A percentile compares a stretch with the other conserved stretches of the same genome.
These are phyloP conservation scores for Dissophora globulifera DNA, from an alignment of 192 early-diverging fungal species.

Conservation along the genomic window DNA sequence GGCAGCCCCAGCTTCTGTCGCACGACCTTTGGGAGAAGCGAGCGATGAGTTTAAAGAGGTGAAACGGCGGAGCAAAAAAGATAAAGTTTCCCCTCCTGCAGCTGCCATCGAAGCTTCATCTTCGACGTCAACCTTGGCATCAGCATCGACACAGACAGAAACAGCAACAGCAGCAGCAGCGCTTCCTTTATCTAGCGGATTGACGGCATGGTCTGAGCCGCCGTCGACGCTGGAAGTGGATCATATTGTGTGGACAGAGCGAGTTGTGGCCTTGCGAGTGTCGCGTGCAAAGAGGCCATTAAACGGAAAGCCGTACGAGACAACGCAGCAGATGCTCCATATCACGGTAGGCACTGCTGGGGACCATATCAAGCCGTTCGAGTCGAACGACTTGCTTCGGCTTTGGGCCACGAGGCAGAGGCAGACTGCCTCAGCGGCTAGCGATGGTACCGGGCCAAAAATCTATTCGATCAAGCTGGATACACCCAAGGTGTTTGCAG, in stretches of 20 bases:
- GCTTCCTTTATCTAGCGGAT: no score
- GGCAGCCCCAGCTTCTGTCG: no score
- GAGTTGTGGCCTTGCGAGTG: conserved; percentile 49
- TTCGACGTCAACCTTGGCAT: neutral
- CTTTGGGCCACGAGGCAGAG: conserved; percentile 1
- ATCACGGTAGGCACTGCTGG: conserved; percentile 56
- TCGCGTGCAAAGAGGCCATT: conserved; percentile 11
- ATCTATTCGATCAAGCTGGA: conserved; percentile 32
- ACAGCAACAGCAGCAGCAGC: no score
- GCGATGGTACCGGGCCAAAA: neutral
- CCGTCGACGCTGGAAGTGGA: conserved; percentile 53
- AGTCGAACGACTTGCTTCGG: conserved; percentile 53
- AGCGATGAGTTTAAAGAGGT: neutral
- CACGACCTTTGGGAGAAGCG: neutral
- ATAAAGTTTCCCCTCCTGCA: neutral
- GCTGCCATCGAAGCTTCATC: neutral
- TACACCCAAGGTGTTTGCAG: conserved; percentile 13
- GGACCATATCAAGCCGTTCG: conserved; percentile 46
- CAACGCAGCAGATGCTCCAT: conserved; percentile 32
- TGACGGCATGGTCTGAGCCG: conserved; percentile 3
- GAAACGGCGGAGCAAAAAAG: neutral
- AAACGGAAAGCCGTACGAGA: conserved; percentile 16
- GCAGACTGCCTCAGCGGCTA: neutral
- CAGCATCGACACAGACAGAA: no score
- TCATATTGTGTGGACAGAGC: conserved; percentile 62